Evolutionary conservation across 2,329 filamentous ascomycete genomes (phyloP), one percentile per base, ranked within the genome.

Genomic region (Esteya vermicola): DNA sequence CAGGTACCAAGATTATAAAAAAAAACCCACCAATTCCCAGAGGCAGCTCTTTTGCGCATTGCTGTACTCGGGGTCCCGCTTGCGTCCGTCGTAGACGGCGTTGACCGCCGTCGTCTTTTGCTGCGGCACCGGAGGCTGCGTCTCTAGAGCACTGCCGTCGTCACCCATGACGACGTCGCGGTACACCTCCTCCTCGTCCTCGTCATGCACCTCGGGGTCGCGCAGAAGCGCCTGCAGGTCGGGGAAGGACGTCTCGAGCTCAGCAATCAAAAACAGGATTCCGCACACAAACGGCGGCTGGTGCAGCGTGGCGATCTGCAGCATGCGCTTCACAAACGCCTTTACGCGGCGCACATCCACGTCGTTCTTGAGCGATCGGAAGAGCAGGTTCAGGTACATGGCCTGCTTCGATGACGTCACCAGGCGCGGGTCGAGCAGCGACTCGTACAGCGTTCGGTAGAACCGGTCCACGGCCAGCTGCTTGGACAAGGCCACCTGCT

Each of bases 401-500:
- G 89, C 79, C 56, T 98, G 89, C 60, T 98, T 98, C 3, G 89
- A 96, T 6, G 89, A 94, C 2, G 75, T 81, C 40, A 86, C 68
- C 6, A 98, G 73, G 26, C 91, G 81, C 4, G 88, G 86, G 53
- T 98, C 91, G 25, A 96, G 63, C 20, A 98, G 68, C 8, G 88
- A 95, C 60, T 98, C 91, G 58, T 98, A 98, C 3, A 98, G 66
- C 9, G 88, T 94, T 38, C 86, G 75, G 63, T 96, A 98, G 64
- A 94, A 98, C 45, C 91, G 75, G 53, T 98, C 91, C 12, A 81
- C 79, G 5, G 81, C 80, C 40, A 89, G 68, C 51, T 88, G 81
- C 55, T 91, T 85, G 4, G 79, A 75, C 2, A 78, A 68, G 1
- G 86, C 84, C 22, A 98, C 72, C 57, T 96, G 91, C 56, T 96